phyloP scores from a whole-genome alignment of 1,284 basidiomycete species.

The Ceratobasidium sp. region DNA sequence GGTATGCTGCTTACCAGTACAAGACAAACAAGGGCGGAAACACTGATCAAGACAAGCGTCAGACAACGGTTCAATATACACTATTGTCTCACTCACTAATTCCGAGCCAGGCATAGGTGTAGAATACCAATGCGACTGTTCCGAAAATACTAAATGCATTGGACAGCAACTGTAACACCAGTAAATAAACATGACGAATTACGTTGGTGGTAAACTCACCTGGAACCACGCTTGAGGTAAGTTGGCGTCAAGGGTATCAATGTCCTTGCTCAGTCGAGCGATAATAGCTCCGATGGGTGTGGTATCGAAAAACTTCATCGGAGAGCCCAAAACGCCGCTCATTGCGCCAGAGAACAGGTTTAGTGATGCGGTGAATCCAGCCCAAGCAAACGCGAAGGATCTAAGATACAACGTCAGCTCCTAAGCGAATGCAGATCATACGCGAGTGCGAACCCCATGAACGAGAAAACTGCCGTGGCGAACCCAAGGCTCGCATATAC shows the following conservation, averaged over 20 bases:
- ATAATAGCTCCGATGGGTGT: conserved; percentile 79
- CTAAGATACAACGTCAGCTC: conserved; percentile 12
- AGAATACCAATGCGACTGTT: conserved; percentile 71
- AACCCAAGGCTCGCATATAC: conserved; percentile 74
- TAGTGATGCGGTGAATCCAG: conserved; percentile 70
- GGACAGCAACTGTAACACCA: conserved; percentile 60
- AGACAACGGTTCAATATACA: not conserved
- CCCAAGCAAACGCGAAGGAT: conserved; percentile 61
- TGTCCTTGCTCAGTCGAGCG: conserved; percentile 72
- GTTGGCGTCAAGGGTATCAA: conserved; percentile 60
- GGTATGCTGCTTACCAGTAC: conserved; percentile 48
- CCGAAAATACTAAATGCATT: conserved; percentile 67
- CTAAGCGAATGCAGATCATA: not conserved
- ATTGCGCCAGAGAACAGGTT: conserved; percentile 72
- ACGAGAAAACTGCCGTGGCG: conserved; percentile 69
- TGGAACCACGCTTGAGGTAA: conserved; percentile 54
- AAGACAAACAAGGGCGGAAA: conserved; percentile 57
- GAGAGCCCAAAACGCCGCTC: conserved; percentile 71
- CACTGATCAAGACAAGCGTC: conserved; percentile 55
- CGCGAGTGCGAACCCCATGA: conserved; percentile 62
- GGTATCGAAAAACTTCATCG: conserved; percentile 84
- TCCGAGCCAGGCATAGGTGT: conserved; percentile 72
- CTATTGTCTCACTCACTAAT: conserved; percentile 49
- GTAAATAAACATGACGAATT: conserved; percentile 4
- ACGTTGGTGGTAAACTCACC: conserved; percentile 48